Evolutionary conservation across 352 stramenopile species (phyloP), one percentile per base, ranked within the genome.

Genomic region (Phytophthora lateralis): DNA sequence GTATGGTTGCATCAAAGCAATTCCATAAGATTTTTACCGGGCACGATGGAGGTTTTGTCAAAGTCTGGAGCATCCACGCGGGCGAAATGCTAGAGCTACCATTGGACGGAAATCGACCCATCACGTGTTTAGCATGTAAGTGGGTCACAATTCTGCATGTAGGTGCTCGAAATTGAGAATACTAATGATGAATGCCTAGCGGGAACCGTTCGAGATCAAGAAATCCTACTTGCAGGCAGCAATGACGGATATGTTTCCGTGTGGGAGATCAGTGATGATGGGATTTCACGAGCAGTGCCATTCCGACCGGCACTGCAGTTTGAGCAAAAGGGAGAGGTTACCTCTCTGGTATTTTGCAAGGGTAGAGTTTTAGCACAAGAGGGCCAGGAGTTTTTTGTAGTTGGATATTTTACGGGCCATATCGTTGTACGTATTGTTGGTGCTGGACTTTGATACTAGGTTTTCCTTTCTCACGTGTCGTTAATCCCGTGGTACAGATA

Each of bases 51-150:
- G 84, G 84, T 0, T 54, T 55, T 14, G 47, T 90, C 39, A 93
- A 89, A 60, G 73, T 71, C 2, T 93, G 84, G 84, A 78, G 78
- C 11, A 75, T 88, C 18, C 54, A 87, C 50, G 84, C 79, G 6
- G 84, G 80, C 1, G 72, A 91, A 49, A 82, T 69, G 41, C 38
- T 74, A 7, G 62, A 58, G 3, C 64, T 61, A 7, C 34, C 26
- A 2, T 32, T 77, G 20, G 57, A 71, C 12, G 60, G 45, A 17
- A 76, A 70, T 30, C 76, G 68, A 30, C 55, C 75, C 3, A 50
- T 91, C 43, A 88, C 74, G 12, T 88, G 74, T 21, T 46, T 93
- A 29, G 63, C 70, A 38, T 67, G 76, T 87, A 69, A 56, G 72
- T 60, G 12, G 5, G 30, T 20, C 4, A 34, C 32, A 43, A 12